A percentile compares a stretch with the other conserved stretches of the same genome.
phyloP scores from a whole-genome alignment of 345 rosid species.

The Melaleuca quinquenervia region DNA sequence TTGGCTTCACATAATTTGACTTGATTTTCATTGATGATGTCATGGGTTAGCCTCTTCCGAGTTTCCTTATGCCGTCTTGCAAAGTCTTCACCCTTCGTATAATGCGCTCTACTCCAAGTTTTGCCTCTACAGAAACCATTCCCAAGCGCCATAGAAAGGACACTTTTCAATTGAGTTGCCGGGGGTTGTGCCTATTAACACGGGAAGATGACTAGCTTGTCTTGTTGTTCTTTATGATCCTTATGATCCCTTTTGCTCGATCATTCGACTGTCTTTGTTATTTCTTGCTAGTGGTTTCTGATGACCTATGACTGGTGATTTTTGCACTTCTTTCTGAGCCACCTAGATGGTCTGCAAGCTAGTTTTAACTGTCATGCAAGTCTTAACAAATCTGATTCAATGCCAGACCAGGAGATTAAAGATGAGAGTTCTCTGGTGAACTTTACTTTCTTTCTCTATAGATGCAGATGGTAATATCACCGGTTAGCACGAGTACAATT shows the following conservation, averaged over 20 bases:
- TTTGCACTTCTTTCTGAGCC: neutral
- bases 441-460: neutral
- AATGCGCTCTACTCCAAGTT: neutral
- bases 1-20: neutral
- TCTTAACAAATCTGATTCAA: neutral
- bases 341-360: neutral
- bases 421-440: neutral
- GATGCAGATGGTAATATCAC: neutral
- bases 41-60: neutral
- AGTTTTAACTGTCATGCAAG: neutral
- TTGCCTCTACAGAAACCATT: neutral
- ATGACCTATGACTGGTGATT: neutral
- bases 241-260: neutral
- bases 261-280: neutral
- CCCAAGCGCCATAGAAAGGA: neutral
- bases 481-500: neutral
- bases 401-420: neutral
- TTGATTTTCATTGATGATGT: neutral
- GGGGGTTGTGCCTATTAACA: neutral
- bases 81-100: neutral
- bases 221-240: neutral
- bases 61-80: neutral
- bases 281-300: neutral
- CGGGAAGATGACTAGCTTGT: neutral
- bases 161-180: neutral